Evolutionary conservation across 2,329 filamentous ascomycete species (phyloP).

Genomic region (Aspergillus sergii): DNA sequence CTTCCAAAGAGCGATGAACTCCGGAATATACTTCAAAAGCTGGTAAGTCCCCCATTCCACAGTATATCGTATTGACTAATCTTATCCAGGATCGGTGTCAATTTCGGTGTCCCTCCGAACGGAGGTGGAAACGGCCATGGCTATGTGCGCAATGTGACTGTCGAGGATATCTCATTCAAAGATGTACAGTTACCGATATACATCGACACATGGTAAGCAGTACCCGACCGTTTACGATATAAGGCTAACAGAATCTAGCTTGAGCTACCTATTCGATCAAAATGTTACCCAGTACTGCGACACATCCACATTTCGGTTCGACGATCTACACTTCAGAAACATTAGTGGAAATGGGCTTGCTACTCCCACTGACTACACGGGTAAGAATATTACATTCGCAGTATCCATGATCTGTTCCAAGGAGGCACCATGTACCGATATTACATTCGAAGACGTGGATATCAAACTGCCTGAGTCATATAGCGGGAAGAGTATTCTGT

Average conservation of each 20-base stretch:
- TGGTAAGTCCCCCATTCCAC: not conserved
- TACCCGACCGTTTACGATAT: fast-evolving
- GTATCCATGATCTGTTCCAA: slow-evolving; percentile 7
- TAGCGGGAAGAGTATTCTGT: not conserved
- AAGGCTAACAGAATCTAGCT: not conserved
- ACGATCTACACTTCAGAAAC: not conserved
- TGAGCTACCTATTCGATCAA: slow-evolving; percentile 3
- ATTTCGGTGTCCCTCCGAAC: slow-evolving; percentile 3
- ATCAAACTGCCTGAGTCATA: slow-evolving; percentile 1
- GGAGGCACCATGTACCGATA: not conserved
- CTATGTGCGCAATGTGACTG: slow-evolving; percentile 1
- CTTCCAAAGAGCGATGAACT: not conserved
- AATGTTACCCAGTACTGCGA: slow-evolving; percentile 2
- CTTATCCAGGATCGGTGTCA: not conserved
- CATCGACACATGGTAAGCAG: not conserved
- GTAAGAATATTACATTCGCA: slow-evolving; percentile 6
- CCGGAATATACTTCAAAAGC: not conserved
- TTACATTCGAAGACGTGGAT: slow-evolving; percentile 1
- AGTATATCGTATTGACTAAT: not conserved
- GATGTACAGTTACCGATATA: slow-evolving; percentile 1
- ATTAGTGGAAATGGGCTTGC: slow-evolving; percentile 2
- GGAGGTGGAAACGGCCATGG: slow-evolving; percentile 7
- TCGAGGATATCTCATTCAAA: not conserved
- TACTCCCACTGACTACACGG: slow-evolving; percentile 1
- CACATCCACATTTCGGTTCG: not conserved